Evolutionary conservation across 2,329 filamentous ascomycete species (phyloP).

Genomic region (Didymella lethalis): DNA sequence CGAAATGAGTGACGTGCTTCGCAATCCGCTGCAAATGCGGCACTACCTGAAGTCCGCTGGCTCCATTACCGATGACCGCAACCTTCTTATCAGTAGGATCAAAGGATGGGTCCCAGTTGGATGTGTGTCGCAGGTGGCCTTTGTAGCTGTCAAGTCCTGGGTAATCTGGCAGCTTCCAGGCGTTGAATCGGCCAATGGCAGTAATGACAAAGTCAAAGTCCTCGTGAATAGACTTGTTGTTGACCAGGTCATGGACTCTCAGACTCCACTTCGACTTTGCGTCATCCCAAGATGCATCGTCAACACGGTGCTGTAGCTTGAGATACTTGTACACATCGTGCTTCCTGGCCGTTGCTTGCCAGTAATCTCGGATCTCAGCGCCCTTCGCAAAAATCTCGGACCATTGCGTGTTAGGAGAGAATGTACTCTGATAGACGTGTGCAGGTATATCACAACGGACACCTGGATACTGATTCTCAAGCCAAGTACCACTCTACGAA

Average conservation of each 20-base stretch:
- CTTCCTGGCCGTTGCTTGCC: slow-evolving; percentile 51
- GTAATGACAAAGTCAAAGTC: slow-evolving; percentile 50
- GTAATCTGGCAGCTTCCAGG: slow-evolving; percentile 44
- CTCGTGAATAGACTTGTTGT: slow-evolving; percentile 29
- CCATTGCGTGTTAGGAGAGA: slow-evolving; percentile 56
- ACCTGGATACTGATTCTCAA: slow-evolving; percentile 49
- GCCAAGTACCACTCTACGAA: slow-evolving; percentile 43
- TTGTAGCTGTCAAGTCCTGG: slow-evolving; percentile 41
- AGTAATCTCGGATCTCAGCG: slow-evolving; percentile 54
- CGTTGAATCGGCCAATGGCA: slow-evolving; percentile 44
- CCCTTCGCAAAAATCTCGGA: slow-evolving; percentile 53
- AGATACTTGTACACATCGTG: slow-evolving; percentile 52
- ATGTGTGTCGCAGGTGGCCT: slow-evolving; percentile 42
- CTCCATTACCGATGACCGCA: slow-evolving; percentile 70
- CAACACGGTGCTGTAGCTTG: slow-evolving; percentile 50
- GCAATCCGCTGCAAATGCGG: slow-evolving; percentile 66
- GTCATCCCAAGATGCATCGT: slow-evolving; percentile 52
- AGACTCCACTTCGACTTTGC: slow-evolving; percentile 64
- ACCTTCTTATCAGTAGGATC: slow-evolving; percentile 65
- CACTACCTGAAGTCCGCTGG: slow-evolving; percentile 68
- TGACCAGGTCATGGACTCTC: slow-evolving; percentile 62
- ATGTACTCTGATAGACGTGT: slow-evolving; percentile 54
- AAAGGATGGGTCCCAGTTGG: slow-evolving; percentile 49
- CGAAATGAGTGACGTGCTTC: slow-evolving; percentile 58
- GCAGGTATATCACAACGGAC: slow-evolving; percentile 45